A percentile compares a stretch with the other conserved stretches of the same genome.
Evolutionary conservation across 2,329 filamentous ascomycete genomes (phyloP).

Genomic region (Raffaelea deltoideospora): DNA sequence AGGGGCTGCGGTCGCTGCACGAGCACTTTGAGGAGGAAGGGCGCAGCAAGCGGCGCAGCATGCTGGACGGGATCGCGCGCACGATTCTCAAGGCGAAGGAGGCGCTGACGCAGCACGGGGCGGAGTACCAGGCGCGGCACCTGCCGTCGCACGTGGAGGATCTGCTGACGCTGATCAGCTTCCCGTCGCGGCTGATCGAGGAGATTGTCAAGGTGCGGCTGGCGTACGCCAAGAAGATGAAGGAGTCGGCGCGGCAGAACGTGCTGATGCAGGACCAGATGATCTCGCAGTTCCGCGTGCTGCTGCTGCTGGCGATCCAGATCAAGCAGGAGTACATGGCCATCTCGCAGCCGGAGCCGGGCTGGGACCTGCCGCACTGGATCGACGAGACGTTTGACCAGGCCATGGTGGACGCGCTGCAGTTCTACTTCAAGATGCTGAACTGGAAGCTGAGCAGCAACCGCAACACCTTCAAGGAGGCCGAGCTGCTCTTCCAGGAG

Average conservation of each 20-base stretch:
- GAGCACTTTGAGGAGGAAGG: constrained; percentile 40
- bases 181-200: constrained; percentile 86
- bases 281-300: constrained; percentile 89
- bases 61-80: constrained; percentile 67
- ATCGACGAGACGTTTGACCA: constrained; percentile 94
- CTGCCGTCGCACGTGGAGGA: constrained; percentile 95
- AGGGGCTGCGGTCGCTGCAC: constrained; percentile 82
- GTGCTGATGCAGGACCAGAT: constrained; percentile 93
- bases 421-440: constrained; percentile 97
- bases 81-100: constrained; percentile 90
- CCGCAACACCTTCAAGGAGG: constrained; percentile 98
- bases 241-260: constrained; percentile 83
- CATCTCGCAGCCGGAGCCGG: constrained; percentile 73
- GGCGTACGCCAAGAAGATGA: constrained; percentile 87
- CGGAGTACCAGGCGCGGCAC: constrained; percentile 74
- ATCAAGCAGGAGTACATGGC: constrained; percentile 82
- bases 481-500: constrained; percentile 90
- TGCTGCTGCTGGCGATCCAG: constrained; percentile 78
- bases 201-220: constrained; percentile 90
- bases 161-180: constrained; percentile 88
- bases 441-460: constrained; percentile 97
- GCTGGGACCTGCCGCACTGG: constrained; percentile 90
- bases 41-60: constrained; percentile 46
- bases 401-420: constrained; percentile 80
- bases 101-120: constrained; percentile 75